Percentiles rank a stretch among this genome's conserved stretches.
Evolutionary conservation across 176 grass and related monocot genomes (phyloP).

Genomic region (Sorghum bicolor): Sorghum_bicolor_NCBIv3 NC_012879.2:59961501-59962000

Average conservation of each 20-base stretch:
- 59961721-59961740: too few species aligned
- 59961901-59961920: fast-evolving
- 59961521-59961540: not conserved
- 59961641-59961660: not conserved
- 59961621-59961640: not conserved
- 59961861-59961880: not conserved
- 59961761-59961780: not conserved
- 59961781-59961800: slow-evolving; percentile 15
- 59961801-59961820: not conserved
- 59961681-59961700: not conserved
- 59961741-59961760: not conserved
- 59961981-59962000: too few species aligned
- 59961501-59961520: not conserved
- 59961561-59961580: not conserved
- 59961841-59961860: not conserved
- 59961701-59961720: not conserved
- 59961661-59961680: not conserved
- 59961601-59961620: not conserved
- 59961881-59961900: not conserved
- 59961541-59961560: not conserved
- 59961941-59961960: too few species aligned
- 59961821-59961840: not conserved
- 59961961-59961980: too few species aligned
- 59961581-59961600: not conserved
- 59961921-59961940: too few species aligned